phyloP scores from a whole-genome alignment of 192 early-diverging fungal genomes.

The Dissophora ornata region DNA sequence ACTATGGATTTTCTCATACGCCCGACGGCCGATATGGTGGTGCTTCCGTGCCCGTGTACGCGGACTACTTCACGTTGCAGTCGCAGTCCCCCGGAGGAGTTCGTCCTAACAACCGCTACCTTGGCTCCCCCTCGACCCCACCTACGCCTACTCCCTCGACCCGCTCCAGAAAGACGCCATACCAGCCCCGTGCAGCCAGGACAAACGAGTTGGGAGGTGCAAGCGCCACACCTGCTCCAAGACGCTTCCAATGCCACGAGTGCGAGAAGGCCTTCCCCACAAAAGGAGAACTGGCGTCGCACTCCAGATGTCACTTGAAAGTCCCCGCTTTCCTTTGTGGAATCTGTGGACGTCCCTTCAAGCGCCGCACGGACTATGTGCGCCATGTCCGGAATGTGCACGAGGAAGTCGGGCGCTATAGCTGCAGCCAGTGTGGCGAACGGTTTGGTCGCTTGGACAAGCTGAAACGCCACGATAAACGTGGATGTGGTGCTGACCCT shows the following conservation, averaged over 20 bases:
- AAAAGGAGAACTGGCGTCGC: constrained; percentile 50
- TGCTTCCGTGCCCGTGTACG: constrained; percentile 19
- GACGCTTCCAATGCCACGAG: constrained; percentile 51
- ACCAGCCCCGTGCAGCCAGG: constrained; percentile 23
- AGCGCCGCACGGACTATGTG: constrained; percentile 51
- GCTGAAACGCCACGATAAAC: constrained; percentile 50
- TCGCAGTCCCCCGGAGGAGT: constrained; percentile 17
- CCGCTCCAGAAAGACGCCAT: constrained; percentile 20
- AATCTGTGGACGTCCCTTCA: constrained; percentile 53
- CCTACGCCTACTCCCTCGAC: constrained; percentile 15
- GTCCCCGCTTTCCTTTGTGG: constrained; percentile 52
- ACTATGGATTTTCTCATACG: constrained; percentile 41
- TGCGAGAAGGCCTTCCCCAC: constrained; percentile 54
- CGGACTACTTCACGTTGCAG: constrained; percentile 33
- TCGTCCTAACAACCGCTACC: constrained; percentile 21
- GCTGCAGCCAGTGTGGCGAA: constrained; percentile 44
- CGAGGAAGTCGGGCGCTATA: constrained; percentile 52
- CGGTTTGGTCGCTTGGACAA: constrained; percentile 52
- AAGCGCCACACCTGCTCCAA: constrained; percentile 16
- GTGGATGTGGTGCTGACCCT: constrained; percentile 37
- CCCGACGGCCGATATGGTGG: constrained; percentile 31
- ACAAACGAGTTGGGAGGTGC: constrained; percentile 6
- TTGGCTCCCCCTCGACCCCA: constrained; percentile 17
- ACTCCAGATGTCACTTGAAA: constrained; percentile 48
- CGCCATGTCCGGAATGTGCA: constrained; percentile 53